Evolutionary conservation across 1,284 basidiomycete genomes (phyloP).

Genomic region (Moesziomyces aphidis): DNA sequence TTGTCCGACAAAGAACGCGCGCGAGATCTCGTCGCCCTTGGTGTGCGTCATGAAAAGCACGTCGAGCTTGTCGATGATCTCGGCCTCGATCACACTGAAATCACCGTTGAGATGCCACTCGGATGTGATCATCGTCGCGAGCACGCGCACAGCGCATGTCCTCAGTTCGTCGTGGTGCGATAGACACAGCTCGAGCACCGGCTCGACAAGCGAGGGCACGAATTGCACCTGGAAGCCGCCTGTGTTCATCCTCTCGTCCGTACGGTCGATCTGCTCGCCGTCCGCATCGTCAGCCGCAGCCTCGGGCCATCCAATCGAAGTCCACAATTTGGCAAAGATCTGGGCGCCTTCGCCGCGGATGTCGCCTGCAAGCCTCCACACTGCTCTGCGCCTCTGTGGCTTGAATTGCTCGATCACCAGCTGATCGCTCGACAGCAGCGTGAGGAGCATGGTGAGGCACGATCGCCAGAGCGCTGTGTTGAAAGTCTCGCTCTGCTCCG

Average conservation of each 20-base stretch:
- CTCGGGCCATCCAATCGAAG: constrained; percentile 73
- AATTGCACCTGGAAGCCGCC: constrained; percentile 67
- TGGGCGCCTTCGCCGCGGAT: constrained; percentile 90
- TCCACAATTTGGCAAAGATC: constrained; percentile 87
- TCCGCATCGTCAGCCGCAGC: constrained; percentile 15
- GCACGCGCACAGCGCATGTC: constrained; percentile 84
- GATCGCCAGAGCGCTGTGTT: constrained; percentile 84
- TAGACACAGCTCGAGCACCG: constrained; percentile 90
- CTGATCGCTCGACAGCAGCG: constrained; percentile 87
- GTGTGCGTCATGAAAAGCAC: constrained; percentile 89
- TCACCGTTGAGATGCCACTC: constrained; percentile 71
- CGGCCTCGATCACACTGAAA: constrained; percentile 77
- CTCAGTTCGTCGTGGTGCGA: constrained; percentile 94
- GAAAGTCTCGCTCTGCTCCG: constrained; percentile 76
- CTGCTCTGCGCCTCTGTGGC: constrained; percentile 89
- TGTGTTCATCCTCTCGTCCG: constrained; percentile 56
- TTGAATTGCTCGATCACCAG: constrained; percentile 93
- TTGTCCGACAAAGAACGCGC: constrained; percentile 93
- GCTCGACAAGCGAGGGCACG: constrained; percentile 83
- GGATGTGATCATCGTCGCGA: constrained; percentile 95
- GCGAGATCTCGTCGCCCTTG: constrained; percentile 86
- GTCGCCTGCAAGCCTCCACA: constrained; percentile 95
- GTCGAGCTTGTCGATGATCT: constrained; percentile 93
- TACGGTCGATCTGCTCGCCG: constrained; percentile 23
- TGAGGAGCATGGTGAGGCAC: constrained; percentile 83